Percentiles rank a stretch among this genome's conserved stretches.
Conservation (phyloP, 208 protist genomes). For the Crithidia sp. region DNA sequence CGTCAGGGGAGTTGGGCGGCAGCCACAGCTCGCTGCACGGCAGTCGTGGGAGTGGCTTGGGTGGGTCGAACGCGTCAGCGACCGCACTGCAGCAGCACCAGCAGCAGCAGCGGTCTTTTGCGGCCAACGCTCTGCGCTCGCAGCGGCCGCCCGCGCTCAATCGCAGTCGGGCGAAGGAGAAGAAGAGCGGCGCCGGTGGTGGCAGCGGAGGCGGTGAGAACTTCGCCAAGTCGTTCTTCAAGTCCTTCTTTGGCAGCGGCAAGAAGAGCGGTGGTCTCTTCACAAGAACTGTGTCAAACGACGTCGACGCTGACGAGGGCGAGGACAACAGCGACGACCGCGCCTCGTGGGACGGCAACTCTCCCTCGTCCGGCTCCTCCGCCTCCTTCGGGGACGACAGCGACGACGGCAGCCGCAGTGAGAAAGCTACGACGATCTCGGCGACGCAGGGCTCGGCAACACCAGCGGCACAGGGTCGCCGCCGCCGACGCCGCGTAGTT, state of each 20-base stretch:
- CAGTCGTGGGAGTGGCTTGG: conserved; percentile 12
- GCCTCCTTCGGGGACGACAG: neutral
- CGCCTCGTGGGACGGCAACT: conserved; percentile 16
- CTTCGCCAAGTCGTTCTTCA: conserved; percentile 64
- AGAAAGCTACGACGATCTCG: conserved; percentile 1
- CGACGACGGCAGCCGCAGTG: neutral
- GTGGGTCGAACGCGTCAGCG: neutral
- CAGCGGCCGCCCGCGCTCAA: neutral
- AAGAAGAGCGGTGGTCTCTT: conserved; percentile 14
- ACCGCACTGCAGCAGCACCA: neutral
- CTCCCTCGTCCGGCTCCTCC: neutral
- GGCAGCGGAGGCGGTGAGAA: conserved; percentile 24
- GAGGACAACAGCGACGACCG: conserved; percentile 1
- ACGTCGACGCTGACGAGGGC: conserved; percentile 8
- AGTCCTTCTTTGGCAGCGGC: conserved; percentile 49
- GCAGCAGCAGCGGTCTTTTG: neutral
- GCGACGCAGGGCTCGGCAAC: neutral
- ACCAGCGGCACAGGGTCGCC: conserved; percentile 5
- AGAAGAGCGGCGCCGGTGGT: neutral
- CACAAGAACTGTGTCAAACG: conserved; percentile 8
- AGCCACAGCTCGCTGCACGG: conserved; percentile 17
- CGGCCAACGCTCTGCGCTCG: neutral
- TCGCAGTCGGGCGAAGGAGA: neutral
- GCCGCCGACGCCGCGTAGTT: conserved; percentile 12
- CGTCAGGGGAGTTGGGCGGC: neutral